Conservation (phyloP, 2,329 filamentous ascomycete genomes). For the Pyrenochaeta sp. region DNA sequence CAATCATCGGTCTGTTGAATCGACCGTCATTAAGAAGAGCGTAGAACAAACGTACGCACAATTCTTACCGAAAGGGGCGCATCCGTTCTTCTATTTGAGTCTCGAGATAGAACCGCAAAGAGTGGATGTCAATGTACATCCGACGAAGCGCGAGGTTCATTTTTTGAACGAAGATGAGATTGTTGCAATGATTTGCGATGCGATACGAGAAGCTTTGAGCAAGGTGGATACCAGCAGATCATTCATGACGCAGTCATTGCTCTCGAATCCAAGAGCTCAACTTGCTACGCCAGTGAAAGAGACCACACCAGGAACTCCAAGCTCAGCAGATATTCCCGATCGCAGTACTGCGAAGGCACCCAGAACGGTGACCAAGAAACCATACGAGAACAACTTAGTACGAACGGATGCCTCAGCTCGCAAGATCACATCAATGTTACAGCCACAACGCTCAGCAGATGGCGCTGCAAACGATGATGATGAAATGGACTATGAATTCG, state of each 20-base stretch:
- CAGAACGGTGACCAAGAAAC: constrained; percentile 45
- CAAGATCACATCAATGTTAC: constrained; percentile 97
- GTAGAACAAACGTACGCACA: constrained; percentile 87
- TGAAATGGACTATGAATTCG: constrained; percentile 73
- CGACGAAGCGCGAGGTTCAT: constrained; percentile 95
- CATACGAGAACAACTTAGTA: constrained; percentile 86
- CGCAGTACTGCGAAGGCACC: constrained; percentile 38
- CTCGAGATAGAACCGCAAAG: constrained; percentile 90
- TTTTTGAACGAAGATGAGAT: constrained; percentile 98
- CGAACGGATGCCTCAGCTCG: constrained; percentile 86
- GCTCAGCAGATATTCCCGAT: constrained; percentile 29
- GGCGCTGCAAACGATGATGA: constrained; percentile 49
- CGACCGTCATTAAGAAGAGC: constrained; percentile 83
- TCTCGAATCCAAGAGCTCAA: constrained; percentile 55
- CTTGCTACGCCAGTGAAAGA: constrained; percentile 51
- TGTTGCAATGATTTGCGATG: constrained; percentile 81
- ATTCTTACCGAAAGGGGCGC: constrained; percentile 91
- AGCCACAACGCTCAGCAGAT: constrained; percentile 56
- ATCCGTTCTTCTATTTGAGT: constrained; percentile 92
- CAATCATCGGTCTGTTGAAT: constrained; percentile 94
- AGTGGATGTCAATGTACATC: constrained; percentile 97
- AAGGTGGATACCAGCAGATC: constrained; percentile 92
- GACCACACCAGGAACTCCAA: constrained; percentile 31
- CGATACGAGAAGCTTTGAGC: constrained; percentile 78
- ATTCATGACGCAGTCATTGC: constrained; percentile 90